These are phyloP conservation scores for Fusarium phyllophilum DNA, from an alignment of 2,329 filamentous ascomycete species.

Conservation along the genomic window DNA sequence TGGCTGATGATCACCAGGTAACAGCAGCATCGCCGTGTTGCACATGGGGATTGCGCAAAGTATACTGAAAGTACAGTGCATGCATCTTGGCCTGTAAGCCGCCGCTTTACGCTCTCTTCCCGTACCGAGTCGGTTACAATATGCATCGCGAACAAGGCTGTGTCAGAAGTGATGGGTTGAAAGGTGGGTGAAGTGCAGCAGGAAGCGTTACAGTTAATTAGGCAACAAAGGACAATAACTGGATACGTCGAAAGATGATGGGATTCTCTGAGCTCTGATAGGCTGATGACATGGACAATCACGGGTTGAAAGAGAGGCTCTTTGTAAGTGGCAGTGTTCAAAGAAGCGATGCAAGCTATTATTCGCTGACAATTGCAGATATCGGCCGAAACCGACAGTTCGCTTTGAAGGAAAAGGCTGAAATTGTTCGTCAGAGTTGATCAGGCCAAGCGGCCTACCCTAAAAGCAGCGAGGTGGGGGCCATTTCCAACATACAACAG, in stretches of 20 bases:
- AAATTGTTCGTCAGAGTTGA: background rate
- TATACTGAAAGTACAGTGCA: slow-evolving; percentile 6
- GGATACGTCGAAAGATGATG: background rate
- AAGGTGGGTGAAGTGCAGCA: slow-evolving; percentile 28
- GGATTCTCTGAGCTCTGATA: background rate
- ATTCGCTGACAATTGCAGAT: background rate
- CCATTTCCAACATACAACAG: background rate
- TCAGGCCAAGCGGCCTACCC: background rate
- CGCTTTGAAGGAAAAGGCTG: slow-evolving; percentile 3
- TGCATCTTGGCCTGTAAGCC: slow-evolving; percentile 11
- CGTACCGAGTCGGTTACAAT: background rate
- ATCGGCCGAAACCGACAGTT: background rate
- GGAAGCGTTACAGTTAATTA: slow-evolving; percentile 5
- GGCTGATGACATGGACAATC: background rate
- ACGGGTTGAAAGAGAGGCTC: slow-evolving; percentile 1
- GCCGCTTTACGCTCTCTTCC: slow-evolving; percentile 10
- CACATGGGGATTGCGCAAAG: slow-evolving; percentile 25
- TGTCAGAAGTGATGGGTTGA: slow-evolving; percentile 10
- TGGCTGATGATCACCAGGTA: slow-evolving; percentile 20
- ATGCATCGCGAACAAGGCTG: slow-evolving; percentile 21
- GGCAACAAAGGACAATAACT: slow-evolving; percentile 22
- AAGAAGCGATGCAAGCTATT: background rate
- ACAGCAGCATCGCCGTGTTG: slow-evolving; percentile 15
- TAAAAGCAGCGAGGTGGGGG: slow-evolving; percentile 26
- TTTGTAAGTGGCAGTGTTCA: slow-evolving; percentile 1